phyloP scores from a whole-genome alignment of 2,329 filamentous ascomycete genomes.

The Aspergillus ochraceoroseus region DNA sequence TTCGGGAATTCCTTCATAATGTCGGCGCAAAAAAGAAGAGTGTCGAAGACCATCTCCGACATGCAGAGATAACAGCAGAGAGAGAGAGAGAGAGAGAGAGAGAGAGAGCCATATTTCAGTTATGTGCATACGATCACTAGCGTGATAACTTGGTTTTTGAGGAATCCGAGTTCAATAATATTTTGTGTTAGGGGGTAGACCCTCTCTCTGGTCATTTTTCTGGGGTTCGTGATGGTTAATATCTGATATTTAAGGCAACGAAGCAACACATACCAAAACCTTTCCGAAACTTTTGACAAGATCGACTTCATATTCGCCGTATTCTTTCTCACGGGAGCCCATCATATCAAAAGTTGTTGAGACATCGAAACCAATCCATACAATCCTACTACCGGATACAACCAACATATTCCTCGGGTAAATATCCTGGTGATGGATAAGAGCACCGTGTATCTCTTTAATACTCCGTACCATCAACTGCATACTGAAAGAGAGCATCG shows the following conservation, averaged over 20 bases:
- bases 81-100: no score
- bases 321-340: conserved; percentile 7
- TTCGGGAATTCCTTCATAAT: no score
- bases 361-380: conserved; percentile 26
- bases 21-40: no score
- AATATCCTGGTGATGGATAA: conserved; percentile 20
- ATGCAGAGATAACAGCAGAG: no score
- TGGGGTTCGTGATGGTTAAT: conserved; percentile 5
- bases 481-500: conserved; percentile 13
- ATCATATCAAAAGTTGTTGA: conserved; percentile 17
- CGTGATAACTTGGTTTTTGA: no score
- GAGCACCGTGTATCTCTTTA: conserved; percentile 19
- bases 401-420: conserved; percentile 21
- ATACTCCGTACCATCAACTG: conserved; percentile 22
- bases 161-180: conserved; percentile 8
- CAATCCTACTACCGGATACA: conserved; percentile 13
- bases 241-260: conserved; percentile 6
- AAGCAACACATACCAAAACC: conserved; percentile 10
- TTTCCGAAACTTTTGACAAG: conserved; percentile 14
- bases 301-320: conserved; percentile 12
- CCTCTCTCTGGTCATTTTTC: conserved; percentile 10
- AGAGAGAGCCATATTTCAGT: no score
- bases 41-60: no score
- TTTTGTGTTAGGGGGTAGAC: conserved; percentile 12
- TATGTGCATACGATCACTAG: no score